Evolutionary conservation across 345 rosid species (phyloP).

Genomic region (Euclidium syriacum): DNA sequence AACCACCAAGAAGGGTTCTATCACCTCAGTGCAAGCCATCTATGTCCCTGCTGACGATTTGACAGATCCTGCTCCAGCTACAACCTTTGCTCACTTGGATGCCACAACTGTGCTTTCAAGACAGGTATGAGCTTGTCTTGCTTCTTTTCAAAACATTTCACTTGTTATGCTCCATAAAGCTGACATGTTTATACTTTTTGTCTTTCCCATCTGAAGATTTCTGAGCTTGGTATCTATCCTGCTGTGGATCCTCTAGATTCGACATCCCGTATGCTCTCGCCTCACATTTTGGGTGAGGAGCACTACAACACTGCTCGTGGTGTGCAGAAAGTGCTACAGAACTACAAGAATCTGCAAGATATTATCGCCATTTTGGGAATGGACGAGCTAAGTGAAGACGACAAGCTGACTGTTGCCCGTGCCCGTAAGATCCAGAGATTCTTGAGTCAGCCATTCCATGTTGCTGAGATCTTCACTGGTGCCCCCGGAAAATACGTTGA

Average conservation of each 20-base stretch:
- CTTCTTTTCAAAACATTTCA: not conserved
- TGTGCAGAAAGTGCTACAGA: conserved; percentile 95
- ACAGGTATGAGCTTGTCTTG: conserved; percentile 45
- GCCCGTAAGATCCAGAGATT: conserved; percentile 96
- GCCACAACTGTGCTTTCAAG: conserved; percentile 97
- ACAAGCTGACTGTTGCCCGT: conserved; percentile 92
- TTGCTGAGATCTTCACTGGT: conserved; percentile 98
- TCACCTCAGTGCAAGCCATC: conserved; percentile 97
- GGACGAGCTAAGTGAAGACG: conserved; percentile 99
- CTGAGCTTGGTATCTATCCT: conserved; percentile 98
- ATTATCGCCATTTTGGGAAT: conserved; percentile 97
- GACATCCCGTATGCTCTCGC: conserved; percentile 97
- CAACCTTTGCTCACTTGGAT: conserved; percentile 99
- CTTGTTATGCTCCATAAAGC: not conserved
- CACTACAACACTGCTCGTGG: conserved; percentile 98
- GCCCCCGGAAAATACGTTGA: conserved; percentile 98
- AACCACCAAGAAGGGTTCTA: conserved; percentile 97
- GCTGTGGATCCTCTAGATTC: conserved; percentile 98
- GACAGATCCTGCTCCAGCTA: conserved; percentile 99
- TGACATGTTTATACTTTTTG: not conserved
- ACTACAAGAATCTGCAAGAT: conserved; percentile 98
- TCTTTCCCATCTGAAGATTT: conserved; percentile 41
- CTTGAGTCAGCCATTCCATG: conserved; percentile 99
- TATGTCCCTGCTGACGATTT: conserved; percentile 99
- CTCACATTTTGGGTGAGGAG: conserved; percentile 88